Percentiles rank a stretch among this genome's conserved stretches.
Evolutionary conservation across 805 yeast genomes (phyloP).

Genomic region (Starmerella powellii): DNA sequence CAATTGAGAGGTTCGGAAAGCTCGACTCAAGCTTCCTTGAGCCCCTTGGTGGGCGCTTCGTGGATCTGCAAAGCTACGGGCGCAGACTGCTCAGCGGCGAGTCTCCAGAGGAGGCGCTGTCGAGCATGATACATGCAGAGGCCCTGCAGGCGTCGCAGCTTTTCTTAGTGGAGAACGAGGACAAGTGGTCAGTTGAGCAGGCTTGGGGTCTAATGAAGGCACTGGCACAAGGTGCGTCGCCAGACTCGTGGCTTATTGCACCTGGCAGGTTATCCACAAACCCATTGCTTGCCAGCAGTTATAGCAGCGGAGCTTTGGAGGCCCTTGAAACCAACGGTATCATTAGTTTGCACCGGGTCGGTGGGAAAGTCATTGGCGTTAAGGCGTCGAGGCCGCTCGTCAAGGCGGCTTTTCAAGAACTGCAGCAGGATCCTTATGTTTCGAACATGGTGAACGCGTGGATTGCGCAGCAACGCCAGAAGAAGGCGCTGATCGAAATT

Average conservation of each 20-base stretch:
- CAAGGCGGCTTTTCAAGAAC: constrained; percentile 60
- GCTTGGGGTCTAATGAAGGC: constrained; percentile 73
- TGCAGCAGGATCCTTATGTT: constrained; percentile 46
- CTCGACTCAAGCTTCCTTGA: constrained; percentile 32
- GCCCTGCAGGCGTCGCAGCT: constrained; percentile 80
- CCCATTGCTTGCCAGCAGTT: constrained; percentile 34
- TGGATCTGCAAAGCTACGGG: constrained; percentile 80
- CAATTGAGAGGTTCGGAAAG: constrained; percentile 19
- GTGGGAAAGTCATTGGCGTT: constrained; percentile 58
- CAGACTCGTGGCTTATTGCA: constrained; percentile 17
- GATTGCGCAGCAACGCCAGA: constrained; percentile 43
- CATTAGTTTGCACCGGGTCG: constrained; percentile 56
- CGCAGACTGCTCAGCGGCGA: constrained; percentile 86
- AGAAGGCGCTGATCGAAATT: constrained; percentile 51
- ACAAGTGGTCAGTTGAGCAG: constrained; percentile 60
- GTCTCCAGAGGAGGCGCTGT: constrained; percentile 57
- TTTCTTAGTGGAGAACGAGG: constrained; percentile 36
- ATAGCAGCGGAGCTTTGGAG: constrained; percentile 36
- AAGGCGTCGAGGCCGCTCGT: constrained; percentile 76
- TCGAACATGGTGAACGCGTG: constrained; percentile 53
- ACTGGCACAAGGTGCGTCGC: constrained; percentile 33
- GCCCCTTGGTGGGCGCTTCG: constrained; percentile 90
- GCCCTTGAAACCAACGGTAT: constrained; percentile 72
- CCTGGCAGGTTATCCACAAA: constrained; percentile 23
- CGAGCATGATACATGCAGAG: constrained; percentile 71